Base-by-base conservation (phyloP, 768 basidiomycete genomes). In the Lanmaoa pseudosensibilis region DNA sequence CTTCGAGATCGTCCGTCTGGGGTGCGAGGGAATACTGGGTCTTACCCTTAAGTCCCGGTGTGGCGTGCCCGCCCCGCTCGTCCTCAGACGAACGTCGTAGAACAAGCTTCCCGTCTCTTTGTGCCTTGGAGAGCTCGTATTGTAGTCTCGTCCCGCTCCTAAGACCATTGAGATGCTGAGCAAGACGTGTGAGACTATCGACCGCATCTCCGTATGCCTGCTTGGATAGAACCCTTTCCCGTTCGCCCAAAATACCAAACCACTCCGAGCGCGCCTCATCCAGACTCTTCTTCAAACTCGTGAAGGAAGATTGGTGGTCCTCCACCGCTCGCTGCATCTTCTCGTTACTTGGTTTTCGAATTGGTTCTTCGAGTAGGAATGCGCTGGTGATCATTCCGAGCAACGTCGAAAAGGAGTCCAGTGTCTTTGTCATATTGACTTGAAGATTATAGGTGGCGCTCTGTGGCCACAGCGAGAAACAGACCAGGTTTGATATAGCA, bases 141-240 rank as follows among this genome's bases (percentile, higher is more conserved):
- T 98, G 94, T 36, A 98, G 71, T 34, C 83, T 80, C 8, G 88
- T 92, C 2, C 94, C 90, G 55, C 90, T 86, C 46, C 96, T 75
- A 56, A 98, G 75, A 25, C 96, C 94, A 54, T 88, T 94, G 38
- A 99, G 73, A 74, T 98, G 95, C 67, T 99, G 96, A 1, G 92
- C 97, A 5, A 99, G 82, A 18, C 94, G 78, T 56, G 90, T 95
- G 64, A 99, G 77, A 64, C 87, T 88, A 56, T 86, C 86, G 12
- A 98, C 88, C 0, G 91, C 90, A 58, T 94, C 92, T 59, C 90
- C 90, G 56, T 95, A 96, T 0, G 90, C 86, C 51, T 77, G 76
- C 48, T 83, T 73, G 0, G 75, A 68, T 13, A 61, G n/a, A 33
- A 58, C 50, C 37, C 66, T 56, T 10, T 64, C 69, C 27, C 46